Evolutionary conservation across 345 rosid species (phyloP), one percentile per base, ranked within the genome.

Genomic region (Moringa oleifera): DNA sequence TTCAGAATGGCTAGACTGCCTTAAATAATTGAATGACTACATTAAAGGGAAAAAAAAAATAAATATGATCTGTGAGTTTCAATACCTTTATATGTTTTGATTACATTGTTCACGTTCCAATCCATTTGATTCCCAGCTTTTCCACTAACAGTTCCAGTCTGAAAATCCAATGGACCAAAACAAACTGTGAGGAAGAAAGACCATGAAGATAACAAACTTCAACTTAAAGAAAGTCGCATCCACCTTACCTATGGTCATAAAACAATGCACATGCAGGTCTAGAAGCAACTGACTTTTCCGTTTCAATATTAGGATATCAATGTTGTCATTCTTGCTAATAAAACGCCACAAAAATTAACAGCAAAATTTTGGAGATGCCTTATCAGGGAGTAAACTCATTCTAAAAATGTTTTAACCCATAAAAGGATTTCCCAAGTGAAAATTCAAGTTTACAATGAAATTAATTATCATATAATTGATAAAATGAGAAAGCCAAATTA

Each of bases 21-120:
- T 28, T 8, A 28, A 28, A 8, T 8, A 28, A 28, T 28, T 28
- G n/a, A 33, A 33, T 11, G 11, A 33, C 1, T 15, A 4, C 47
- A 4, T 52, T 20, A 28, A 37, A 18, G 17, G 0, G 17, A 11
- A 21, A n/a, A 28, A 0, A 36, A 18, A 58, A 23, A 7, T 7
- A 22, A 21, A n/a, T 0, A 28, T 9, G 16, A 11, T 51, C 17
- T 22, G 6, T 25, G 23, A 58, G 22, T 11, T 24, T 4, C 2
- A 25, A 28, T 77, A 87, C 98, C 98, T 87, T 92, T 92, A 69
- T 76, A 87, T 47, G 82, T 75, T 67, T 92, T 92, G 68, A 83
- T 85, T 6, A 93, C 87, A 73, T 79, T 89, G 59, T 69, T 89
- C 18, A 77, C 95, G 67, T 31, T 79, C 98, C 98, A 92, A 7